Evolutionary conservation across 2,329 filamentous ascomycete genomes (phyloP).

Genomic region (Botrytis porri): DNA sequence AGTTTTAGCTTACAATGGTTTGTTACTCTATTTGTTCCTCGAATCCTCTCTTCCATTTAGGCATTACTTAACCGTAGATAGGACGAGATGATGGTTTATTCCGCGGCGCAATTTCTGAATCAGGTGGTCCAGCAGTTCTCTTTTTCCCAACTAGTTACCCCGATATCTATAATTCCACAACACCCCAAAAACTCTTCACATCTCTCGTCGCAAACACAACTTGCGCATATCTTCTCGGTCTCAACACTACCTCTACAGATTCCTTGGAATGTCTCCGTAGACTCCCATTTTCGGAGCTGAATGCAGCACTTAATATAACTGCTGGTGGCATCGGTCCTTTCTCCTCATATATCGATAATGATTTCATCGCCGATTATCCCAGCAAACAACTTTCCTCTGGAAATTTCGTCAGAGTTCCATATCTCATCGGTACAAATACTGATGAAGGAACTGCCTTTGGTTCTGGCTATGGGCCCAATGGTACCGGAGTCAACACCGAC

Average conservation of each 20-base stretch:
- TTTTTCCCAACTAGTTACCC: constrained; percentile 19
- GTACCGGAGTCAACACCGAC: constrained; percentile 33
- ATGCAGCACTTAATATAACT: constrained; percentile 34
- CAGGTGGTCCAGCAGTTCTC: constrained; percentile 33
- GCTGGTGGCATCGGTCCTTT: constrained; percentile 40
- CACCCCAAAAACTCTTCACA: constrained; percentile 35
- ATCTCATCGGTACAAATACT: constrained; percentile 44
- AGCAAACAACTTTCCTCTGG: constrained; percentile 50
- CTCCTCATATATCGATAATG: constrained; percentile 39
- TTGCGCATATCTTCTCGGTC: constrained; percentile 25
- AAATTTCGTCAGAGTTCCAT: constrained; percentile 41
- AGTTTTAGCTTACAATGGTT: constrained; percentile 46
- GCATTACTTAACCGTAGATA: neutral
- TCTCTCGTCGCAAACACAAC: constrained; percentile 39
- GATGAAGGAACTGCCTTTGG: constrained; percentile 43
- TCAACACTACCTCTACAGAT: constrained; percentile 39
- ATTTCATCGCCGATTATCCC: constrained; percentile 46
- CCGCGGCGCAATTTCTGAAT: constrained; percentile 49
- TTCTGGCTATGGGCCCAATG: constrained; percentile 30
- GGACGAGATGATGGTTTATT: constrained; percentile 55
- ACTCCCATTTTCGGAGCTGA: constrained; percentile 32
- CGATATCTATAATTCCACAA: constrained; percentile 24
- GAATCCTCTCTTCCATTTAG: neutral
- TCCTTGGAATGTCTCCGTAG: constrained; percentile 35
- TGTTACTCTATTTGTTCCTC: neutral